phyloP scores from a whole-genome alignment of 2,329 filamentous ascomycete genomes.

The Exophiala oligosperma region DNA sequence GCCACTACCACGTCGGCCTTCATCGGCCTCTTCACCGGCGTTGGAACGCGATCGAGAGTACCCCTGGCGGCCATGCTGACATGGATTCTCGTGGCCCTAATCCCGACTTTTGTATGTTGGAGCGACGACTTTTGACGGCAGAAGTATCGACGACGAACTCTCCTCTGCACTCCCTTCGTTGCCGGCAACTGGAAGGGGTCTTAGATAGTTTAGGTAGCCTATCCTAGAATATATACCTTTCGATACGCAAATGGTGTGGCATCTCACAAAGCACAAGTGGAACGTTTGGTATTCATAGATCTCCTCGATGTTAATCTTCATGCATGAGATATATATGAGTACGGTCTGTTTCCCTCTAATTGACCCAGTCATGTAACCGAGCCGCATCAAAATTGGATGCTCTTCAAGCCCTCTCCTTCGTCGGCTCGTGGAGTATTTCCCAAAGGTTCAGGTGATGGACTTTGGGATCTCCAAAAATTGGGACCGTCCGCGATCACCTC shows the following conservation, averaged over 20 bases:
- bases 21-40: constrained; percentile 1
- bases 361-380: not conserved
- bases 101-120: not conserved
- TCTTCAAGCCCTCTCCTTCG: not conserved
- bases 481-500: not conserved
- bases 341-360: not conserved
- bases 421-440: not conserved
- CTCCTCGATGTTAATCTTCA: not conserved
- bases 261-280: not conserved
- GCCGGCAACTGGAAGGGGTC: not conserved
- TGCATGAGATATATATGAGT: not conserved
- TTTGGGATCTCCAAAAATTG: constrained; percentile 1
- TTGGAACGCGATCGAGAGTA: not conserved
- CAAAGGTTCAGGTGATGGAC: not conserved
- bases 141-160: not conserved
- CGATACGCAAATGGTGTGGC: not conserved
- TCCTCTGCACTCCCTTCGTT: not conserved
- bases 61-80: not conserved
- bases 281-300: not conserved
- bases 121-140: not conserved
- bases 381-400: not conserved
- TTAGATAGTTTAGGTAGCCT: not conserved
- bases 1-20: not conserved
- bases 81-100: not conserved
- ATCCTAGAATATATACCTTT: not conserved